Conservation (phyloP, 2,329 filamentous ascomycete genomes). For the Paecilomyces formosus region DNA sequence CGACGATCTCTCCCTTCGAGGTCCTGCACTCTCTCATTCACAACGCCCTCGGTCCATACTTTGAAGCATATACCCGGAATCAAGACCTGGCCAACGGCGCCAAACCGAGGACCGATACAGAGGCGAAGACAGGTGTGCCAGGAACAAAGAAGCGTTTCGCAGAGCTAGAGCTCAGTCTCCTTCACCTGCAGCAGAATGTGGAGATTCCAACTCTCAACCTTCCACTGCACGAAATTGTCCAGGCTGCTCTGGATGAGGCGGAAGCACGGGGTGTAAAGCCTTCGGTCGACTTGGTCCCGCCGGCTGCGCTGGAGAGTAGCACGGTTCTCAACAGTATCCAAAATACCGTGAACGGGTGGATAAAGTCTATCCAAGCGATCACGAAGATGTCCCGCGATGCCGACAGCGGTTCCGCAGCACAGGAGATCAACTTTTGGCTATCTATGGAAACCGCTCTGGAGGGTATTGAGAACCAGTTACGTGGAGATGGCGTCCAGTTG, state of each 20-base stretch:
- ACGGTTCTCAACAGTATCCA: slow-evolving; percentile 90
- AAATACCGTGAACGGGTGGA: slow-evolving; percentile 92
- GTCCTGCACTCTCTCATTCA: slow-evolving; percentile 87
- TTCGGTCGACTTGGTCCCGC: slow-evolving; percentile 69
- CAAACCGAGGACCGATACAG: slow-evolving; percentile 72
- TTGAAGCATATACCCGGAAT: slow-evolving; percentile 88
- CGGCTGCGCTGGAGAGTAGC: slow-evolving; percentile 74
- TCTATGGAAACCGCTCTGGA: slow-evolving; percentile 93
- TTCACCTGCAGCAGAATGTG: slow-evolving; percentile 93
- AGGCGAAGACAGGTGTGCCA: slow-evolving; percentile 88
- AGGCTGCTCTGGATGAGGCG: slow-evolving; percentile 74
- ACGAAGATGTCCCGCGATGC: slow-evolving; percentile 90
- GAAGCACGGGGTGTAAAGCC: slow-evolving; percentile 59
- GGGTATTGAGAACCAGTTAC: slow-evolving; percentile 80
- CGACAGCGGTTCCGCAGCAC: slow-evolving; percentile 69
- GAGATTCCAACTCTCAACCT: slow-evolving; percentile 91
- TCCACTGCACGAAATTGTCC: slow-evolving; percentile 80
- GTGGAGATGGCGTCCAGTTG: slow-evolving; percentile 78
- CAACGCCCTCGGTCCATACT: slow-evolving; percentile 87
- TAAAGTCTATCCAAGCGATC: slow-evolving; percentile 94
- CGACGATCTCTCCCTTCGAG: slow-evolving; percentile 77
- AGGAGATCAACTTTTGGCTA: slow-evolving; percentile 99
- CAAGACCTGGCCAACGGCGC: slow-evolving; percentile 60
- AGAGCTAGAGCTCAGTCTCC: slow-evolving; percentile 81
- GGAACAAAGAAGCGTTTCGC: slow-evolving; percentile 97